These are phyloP conservation scores for Cyclanthera cordifolia DNA, from an alignment of 306 rosid species.

Conservation along the genomic window DNA sequence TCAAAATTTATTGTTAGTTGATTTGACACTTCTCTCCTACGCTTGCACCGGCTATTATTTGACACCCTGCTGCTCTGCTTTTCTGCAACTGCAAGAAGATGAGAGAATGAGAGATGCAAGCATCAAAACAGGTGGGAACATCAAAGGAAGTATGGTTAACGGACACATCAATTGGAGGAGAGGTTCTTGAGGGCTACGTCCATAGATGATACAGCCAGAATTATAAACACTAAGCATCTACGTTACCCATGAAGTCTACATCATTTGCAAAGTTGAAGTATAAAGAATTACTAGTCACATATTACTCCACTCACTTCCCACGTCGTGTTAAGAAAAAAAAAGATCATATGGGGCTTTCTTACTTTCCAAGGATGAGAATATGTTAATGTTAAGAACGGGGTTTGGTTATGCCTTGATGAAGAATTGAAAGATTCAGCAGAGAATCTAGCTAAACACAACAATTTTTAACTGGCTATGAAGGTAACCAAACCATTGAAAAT, in stretches of 20 bases:
- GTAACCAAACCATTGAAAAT: not conserved
- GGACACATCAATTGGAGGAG: no score
- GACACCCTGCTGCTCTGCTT: slow-evolving; percentile 29
- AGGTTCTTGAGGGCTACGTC: not conserved
- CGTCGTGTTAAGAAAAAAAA: not conserved
- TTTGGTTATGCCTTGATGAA: not conserved
- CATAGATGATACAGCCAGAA: not conserved
- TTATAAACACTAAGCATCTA: no score
- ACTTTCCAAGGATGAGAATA: not conserved
- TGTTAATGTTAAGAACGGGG: not conserved
- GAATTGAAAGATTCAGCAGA: not conserved
- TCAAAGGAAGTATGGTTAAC: not conserved
- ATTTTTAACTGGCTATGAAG: not conserved
- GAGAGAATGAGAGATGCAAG: not conserved
- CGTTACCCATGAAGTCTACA: no score
- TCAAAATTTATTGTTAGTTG: slow-evolving; percentile 39
- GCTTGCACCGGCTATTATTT: slow-evolving; percentile 35
- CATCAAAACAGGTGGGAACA: not conserved
- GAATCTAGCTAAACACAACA: not conserved
- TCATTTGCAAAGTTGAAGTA: not conserved
- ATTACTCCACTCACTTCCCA: not conserved
- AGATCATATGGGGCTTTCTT: not conserved
- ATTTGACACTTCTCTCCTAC: slow-evolving; percentile 36
- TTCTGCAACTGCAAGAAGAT: slow-evolving; percentile 32
- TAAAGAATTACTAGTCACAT: not conserved